These are phyloP conservation scores for Aegilops bicornis DNA, from an alignment of 176 grass and related monocot species.

Conservation along the genomic window DNA sequence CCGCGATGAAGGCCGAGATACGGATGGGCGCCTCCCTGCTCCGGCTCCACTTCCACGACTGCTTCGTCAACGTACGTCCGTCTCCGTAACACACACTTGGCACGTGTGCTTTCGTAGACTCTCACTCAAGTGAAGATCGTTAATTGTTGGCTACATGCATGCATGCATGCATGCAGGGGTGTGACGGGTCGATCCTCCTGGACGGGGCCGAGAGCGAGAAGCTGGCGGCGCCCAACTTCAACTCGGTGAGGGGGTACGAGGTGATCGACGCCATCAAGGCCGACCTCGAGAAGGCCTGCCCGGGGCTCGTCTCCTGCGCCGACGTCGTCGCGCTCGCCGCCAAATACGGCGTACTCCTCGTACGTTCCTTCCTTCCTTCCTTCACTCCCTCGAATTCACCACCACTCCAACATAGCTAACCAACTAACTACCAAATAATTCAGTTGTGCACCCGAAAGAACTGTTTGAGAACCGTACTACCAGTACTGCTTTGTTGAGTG, in stretches of 20 bases:
- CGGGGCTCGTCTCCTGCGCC: constrained; percentile 65
- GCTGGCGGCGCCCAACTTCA: constrained; percentile 54
- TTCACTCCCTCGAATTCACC: too few species aligned
- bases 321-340: constrained; percentile 66
- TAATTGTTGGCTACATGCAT: too few species aligned
- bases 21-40: constrained; percentile 79
- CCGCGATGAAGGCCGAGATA: constrained; percentile 48
- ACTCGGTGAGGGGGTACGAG: constrained; percentile 72
- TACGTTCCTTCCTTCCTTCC: background rate
- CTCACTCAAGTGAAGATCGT: background rate
- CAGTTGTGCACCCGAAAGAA: background rate
- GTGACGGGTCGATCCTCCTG: constrained; percentile 77
- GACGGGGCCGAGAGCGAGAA: constrained; percentile 69
- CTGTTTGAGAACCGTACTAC: background rate
- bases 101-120: background rate
- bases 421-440: background rate
- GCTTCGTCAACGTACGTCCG: constrained; percentile 70
- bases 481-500: background rate
- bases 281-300: constrained; percentile 62
- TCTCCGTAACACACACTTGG: too few species aligned
- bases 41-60: constrained; percentile 91
- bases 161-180: constrained; percentile 45
- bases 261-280: constrained; percentile 76
- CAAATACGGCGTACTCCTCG: constrained; percentile 56
- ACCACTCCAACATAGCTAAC: background rate